Conservation (phyloP, 805 yeast genomes). For the Monosporozyma aquatica region DNA sequence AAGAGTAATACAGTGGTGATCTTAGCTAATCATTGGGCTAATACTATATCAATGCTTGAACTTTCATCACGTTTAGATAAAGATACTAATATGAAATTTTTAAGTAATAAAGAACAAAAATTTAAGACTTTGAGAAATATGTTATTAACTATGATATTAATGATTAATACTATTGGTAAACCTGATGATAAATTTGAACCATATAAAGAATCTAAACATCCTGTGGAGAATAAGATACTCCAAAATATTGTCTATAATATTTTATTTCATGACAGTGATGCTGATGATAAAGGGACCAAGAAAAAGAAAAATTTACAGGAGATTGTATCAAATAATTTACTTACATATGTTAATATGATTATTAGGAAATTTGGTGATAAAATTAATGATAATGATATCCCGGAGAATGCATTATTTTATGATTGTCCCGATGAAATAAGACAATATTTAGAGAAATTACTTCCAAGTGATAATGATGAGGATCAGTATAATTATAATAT, state of each 20-base stretch:
- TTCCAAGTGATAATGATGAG: slow-evolving; percentile 7
- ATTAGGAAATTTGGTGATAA: not conserved
- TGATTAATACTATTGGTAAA: slow-evolving; percentile 15
- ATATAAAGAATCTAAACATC: not conserved
- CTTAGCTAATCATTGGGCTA: slow-evolving; percentile 24
- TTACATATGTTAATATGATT: slow-evolving; percentile 7
- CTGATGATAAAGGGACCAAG: not conserved
- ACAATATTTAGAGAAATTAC: not conserved
- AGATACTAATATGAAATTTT: slow-evolving; percentile 27
- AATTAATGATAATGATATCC: not conserved
- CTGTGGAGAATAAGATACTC: slow-evolving; percentile 21
- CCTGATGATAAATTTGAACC: slow-evolving; percentile 10
- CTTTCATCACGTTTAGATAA: slow-evolving; percentile 45
- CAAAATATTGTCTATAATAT: slow-evolving; percentile 22
- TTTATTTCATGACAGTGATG: slow-evolving; percentile 8
- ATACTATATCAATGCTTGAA: slow-evolving; percentile 46
- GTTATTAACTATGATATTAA: slow-evolving; percentile 11
- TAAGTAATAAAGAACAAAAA: slow-evolving; percentile 33
- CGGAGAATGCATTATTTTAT: not conserved
- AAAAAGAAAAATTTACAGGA: slow-evolving; percentile 10
- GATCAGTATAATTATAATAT: slow-evolving; percentile 11
- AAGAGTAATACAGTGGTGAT: slow-evolving; percentile 15
- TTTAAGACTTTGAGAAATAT: slow-evolving; percentile 31
- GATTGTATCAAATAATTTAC: slow-evolving; percentile 14
- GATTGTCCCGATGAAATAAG: not conserved